Base-by-base conservation (phyloP, 2,329 filamentous ascomycete genomes). In the Fusarium gaditjirri region DNA sequence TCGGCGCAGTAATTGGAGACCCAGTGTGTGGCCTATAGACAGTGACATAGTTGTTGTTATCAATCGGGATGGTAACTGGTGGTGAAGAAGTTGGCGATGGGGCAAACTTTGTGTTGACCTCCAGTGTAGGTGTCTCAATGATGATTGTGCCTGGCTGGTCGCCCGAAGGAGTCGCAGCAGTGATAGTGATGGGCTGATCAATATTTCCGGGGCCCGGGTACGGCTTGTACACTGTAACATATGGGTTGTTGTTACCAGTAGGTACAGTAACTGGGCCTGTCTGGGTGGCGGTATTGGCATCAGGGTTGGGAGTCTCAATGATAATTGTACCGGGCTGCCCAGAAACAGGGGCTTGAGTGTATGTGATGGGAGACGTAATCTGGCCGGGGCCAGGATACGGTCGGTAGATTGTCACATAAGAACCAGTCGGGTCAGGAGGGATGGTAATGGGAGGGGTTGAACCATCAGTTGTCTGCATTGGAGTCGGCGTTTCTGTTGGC, bases 181-280 rank as follows among this genome's bases (percentile, higher is more conserved):
- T 73, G 12, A 72, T 73, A 5, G 70, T 72, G 17, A 71, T 46
- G 12, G 70, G 70, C 7, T 71, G 47, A 21, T 67, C 61, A 43
- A 72, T 71, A 11, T 70, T 72, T 3, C 70, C 70, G 16, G 70
- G 70, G 1, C 70, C 70, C 35, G 70, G 65, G 33, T 72, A 72
- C 13, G 70, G 69, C 41, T 46, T 47, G 6, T 73, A 72, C 4
- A 72, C 71, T 13, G 70, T 72, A 17, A 72, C 38, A 23, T 73
- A 72, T 12, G 70, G 61, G 9, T 69, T 66, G 8, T 62, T 65
- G 10, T 9, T 54, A 10, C 61, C 53, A 23, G 66, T 62, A 3
- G 70, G 70, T 8, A 72, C 42, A 13, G 70, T 70, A 9, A 56
- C 55, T 27, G 60, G 70, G 1, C 52, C 64, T 29, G 68, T 44